Conservation (phyloP, 257 asterid genomes). For the Thymus mandschuricus region DNA sequence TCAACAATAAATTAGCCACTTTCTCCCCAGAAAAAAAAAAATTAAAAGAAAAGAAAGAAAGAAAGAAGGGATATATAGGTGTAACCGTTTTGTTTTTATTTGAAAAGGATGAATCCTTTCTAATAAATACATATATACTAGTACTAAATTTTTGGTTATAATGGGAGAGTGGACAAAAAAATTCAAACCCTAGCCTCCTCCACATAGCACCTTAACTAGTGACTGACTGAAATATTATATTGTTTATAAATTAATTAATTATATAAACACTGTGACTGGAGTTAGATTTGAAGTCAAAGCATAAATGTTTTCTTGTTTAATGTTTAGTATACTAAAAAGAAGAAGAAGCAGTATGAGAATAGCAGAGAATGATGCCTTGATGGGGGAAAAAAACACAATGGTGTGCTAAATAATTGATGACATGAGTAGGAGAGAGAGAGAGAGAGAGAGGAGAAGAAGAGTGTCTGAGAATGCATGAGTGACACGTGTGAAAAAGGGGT, state of each 20-base stretch:
- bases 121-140: neutral
- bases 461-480: constrained; percentile 32
- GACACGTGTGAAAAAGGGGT: constrained; percentile 50
- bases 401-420: too few species aligned
- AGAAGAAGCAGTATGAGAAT: too few species aligned
- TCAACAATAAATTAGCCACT: constrained; percentile 6
- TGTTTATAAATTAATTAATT: neutral
- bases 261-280: neutral
- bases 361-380: constrained; percentile 37
- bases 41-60: too few species aligned
- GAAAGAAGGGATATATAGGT: neutral
- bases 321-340: neutral
- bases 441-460: neutral
- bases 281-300: constrained; percentile 9
- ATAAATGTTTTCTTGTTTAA: constrained; percentile 19
- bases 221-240: neutral
- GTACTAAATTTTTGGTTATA: neutral
- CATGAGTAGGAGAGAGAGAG: too few species aligned
- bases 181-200: neutral
- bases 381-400: neutral
- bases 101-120: neutral
- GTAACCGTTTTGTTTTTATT: too few species aligned
- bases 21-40: neutral
- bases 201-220: neutral
- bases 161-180: neutral